A percentile compares a stretch with the other conserved stretches of the same genome.
Conservation (phyloP, 2,329 filamentous ascomycete genomes). For the Penicillium griseofulvum region DNA sequence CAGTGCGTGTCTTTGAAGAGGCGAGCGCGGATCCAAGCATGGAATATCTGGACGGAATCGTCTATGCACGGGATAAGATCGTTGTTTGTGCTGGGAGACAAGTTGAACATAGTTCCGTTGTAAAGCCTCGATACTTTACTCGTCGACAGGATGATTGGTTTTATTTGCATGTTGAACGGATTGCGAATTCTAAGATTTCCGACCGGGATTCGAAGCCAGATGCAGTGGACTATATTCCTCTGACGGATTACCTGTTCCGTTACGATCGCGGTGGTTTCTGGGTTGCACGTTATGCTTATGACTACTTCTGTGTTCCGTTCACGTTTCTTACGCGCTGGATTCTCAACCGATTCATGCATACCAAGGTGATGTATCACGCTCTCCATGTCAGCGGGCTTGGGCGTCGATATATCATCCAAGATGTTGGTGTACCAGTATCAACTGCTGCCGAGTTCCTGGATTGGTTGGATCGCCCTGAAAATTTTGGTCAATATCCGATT, state of each 20-base stretch:
- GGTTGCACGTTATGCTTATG: constrained; percentile 60
- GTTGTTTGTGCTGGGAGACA: constrained; percentile 62
- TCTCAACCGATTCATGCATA: constrained; percentile 61
- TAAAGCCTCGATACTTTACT: constrained; percentile 51
- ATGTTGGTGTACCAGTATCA: constrained; percentile 58
- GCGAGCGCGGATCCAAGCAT: constrained; percentile 41
- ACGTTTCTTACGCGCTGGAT: constrained; percentile 58
- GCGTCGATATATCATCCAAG: constrained; percentile 60
- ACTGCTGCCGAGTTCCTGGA: constrained; percentile 53
- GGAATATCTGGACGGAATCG: constrained; percentile 70
- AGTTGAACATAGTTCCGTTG: constrained; percentile 46
- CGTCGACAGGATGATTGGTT: constrained; percentile 67
- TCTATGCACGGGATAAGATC: constrained; percentile 56
- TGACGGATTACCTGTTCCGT: constrained; percentile 41
- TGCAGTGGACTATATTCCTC: constrained; percentile 30
- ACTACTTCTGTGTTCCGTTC: constrained; percentile 62
- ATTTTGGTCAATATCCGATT: constrained; percentile 53
- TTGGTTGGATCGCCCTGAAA: constrained; percentile 44
- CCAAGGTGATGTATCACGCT: constrained; percentile 61
- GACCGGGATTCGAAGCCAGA: constrained; percentile 1
- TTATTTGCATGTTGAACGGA: constrained; percentile 59
- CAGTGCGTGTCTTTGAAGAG: constrained; percentile 50
- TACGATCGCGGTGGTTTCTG: constrained; percentile 66
- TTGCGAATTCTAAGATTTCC: constrained; percentile 1
- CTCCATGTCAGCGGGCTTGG: constrained; percentile 59